phyloP scores from a whole-genome alignment of 352 stramenopile species.

The Phytophthora quininea region DNA sequence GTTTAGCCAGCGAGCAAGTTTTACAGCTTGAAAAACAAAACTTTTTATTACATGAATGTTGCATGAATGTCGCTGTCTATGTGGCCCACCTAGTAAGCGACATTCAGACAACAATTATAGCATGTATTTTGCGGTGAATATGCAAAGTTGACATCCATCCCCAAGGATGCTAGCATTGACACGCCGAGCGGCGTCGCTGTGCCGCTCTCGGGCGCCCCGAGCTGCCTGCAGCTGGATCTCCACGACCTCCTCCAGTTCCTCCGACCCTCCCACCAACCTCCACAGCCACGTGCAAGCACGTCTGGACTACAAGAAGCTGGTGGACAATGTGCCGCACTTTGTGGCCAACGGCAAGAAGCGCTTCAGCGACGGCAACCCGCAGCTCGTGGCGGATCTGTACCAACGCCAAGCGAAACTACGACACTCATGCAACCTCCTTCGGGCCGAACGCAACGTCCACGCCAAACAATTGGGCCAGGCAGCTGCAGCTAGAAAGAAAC shows the following conservation, averaged over 20 bases:
- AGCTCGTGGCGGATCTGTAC: conserved; percentile 71
- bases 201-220: too few relatives aligned
- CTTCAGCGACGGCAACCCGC: conserved; percentile 67
- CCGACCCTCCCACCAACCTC: conserved; percentile 41
- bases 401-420: conserved; percentile 56
- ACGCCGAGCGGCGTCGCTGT: too few relatives aligned
- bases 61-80: too few relatives aligned
- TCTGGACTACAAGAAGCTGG: conserved; percentile 80
- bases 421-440: conserved; percentile 62
- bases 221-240: background rate
- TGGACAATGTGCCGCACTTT: conserved; percentile 55
- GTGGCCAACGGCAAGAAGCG: conserved; percentile 71
- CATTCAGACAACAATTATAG: too few relatives aligned
- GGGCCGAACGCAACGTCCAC: conserved; percentile 69
- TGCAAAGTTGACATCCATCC: too few relatives aligned
- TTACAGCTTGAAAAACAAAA: too few relatives aligned
- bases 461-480: conserved; percentile 65
- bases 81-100: too few relatives aligned
- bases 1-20: too few relatives aligned
- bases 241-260: conserved; percentile 3
- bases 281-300: conserved; percentile 71
- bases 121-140: too few relatives aligned
- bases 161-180: too few relatives aligned
- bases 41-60: too few relatives aligned
- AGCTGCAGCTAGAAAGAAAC: conserved; percentile 42